Conservation (phyloP, 2,329 filamentous ascomycete genomes). For the Pseudogymnoascus sp. region DNA sequence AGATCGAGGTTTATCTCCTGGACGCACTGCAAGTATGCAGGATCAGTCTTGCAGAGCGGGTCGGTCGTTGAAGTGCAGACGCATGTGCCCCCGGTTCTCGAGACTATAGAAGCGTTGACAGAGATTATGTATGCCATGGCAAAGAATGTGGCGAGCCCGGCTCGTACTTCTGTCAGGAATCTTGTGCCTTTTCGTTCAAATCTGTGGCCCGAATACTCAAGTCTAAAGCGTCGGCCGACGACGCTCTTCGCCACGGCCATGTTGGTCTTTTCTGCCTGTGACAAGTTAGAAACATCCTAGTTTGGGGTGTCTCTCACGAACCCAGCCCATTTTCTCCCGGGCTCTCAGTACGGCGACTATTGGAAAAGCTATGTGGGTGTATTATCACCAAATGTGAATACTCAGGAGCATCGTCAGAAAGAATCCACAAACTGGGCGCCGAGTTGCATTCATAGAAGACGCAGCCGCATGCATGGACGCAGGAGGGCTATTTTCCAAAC, state of each 20-base stretch:
- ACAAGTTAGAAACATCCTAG: background rate
- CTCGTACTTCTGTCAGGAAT: constrained; percentile 78
- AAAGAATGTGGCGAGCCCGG: constrained; percentile 66
- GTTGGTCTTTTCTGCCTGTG: constrained; percentile 8
- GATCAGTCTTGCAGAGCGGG: constrained; percentile 44
- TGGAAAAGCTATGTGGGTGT: background rate
- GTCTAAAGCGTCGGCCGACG: constrained; percentile 66
- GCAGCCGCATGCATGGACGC: background rate
- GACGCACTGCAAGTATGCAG: constrained; percentile 54
- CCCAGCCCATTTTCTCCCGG: background rate
- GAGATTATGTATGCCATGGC: constrained; percentile 67
- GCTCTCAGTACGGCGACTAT: background rate
- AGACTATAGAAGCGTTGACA: constrained; percentile 25
- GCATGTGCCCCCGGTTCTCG: constrained; percentile 57
- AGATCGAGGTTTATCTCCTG: constrained; percentile 53
- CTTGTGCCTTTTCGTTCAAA: constrained; percentile 48
- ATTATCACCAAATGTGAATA: background rate
- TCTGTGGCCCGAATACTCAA: constrained; percentile 72
- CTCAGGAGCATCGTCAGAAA: background rate
- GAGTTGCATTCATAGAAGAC: background rate
- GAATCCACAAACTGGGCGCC: background rate
- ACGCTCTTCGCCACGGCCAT: constrained; percentile 49
- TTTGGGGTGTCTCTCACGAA: background rate
- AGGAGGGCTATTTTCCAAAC: background rate
- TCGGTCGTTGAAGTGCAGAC: constrained; percentile 53